Evolutionary conservation across 257 asterid species (phyloP).

Genomic region (Asclepias syriaca): DNA sequence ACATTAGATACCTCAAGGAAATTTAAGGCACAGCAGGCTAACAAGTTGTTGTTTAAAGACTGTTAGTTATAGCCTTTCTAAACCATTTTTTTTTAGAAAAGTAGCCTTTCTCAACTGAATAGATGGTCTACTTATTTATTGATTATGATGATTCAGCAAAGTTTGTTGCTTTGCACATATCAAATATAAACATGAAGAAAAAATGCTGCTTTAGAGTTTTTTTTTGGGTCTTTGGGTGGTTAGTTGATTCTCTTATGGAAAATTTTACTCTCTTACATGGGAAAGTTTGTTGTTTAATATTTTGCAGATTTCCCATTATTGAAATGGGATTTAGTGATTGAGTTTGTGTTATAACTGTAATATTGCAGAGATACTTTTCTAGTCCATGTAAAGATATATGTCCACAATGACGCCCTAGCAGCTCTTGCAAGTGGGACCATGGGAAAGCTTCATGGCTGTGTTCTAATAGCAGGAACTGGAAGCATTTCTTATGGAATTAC

Average conservation of each 20-base stretch:
- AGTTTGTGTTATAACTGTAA: conserved; percentile 20
- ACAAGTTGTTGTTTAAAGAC: neutral
- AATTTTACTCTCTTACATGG: neutral
- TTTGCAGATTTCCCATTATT: neutral
- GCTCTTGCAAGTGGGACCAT: conserved; percentile 99
- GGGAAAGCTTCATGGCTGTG: conserved; percentile 96
- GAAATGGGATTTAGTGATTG: conserved; percentile 8
- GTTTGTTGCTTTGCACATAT: neutral
- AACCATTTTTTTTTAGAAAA: too few species aligned
- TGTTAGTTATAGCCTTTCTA: neutral
- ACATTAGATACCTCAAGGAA: conserved; percentile 1
- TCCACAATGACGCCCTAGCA: conserved; percentile 90
- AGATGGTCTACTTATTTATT: neutral
- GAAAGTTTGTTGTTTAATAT: neutral
- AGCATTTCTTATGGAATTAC: conserved; percentile 90
- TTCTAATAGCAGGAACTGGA: conserved; percentile 93
- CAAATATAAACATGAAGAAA: neutral
- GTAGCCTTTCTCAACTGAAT: neutral
- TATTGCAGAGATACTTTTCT: conserved; percentile 65
- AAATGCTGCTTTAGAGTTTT: neutral
- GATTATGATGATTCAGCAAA: neutral
- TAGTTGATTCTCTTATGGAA: neutral
- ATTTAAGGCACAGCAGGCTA: neutral
- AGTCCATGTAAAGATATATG: conserved; percentile 53
- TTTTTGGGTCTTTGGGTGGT: neutral